Conservation (phyloP, 208 protist genomes). For the Leishmania lainsoni region DNA sequence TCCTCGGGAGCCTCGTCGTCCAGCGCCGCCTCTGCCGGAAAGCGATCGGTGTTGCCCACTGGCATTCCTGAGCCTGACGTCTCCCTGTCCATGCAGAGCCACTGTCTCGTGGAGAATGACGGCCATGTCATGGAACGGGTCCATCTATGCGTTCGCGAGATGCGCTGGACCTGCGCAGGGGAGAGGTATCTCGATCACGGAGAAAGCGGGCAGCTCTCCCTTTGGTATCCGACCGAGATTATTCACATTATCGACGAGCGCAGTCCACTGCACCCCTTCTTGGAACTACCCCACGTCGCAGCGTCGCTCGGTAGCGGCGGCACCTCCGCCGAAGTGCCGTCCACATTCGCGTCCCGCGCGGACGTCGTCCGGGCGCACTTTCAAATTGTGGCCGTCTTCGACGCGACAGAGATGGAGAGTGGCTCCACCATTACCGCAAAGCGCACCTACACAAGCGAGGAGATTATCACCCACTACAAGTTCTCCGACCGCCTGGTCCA, state of each 20-base stretch:
- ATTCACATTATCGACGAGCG: slow-evolving; percentile 71
- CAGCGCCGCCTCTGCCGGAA: neutral
- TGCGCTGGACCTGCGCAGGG: slow-evolving; percentile 74
- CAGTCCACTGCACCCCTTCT: slow-evolving; percentile 74
- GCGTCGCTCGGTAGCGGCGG: slow-evolving; percentile 23
- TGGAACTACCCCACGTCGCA: slow-evolving; percentile 41
- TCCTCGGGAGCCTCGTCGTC: slow-evolving; percentile 4
- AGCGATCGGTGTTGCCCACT: neutral
- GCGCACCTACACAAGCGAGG: slow-evolving; percentile 71
- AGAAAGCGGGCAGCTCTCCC: slow-evolving; percentile 52
- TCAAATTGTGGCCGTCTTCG: slow-evolving; percentile 82
- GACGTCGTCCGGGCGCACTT: slow-evolving; percentile 32
- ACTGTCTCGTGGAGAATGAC: neutral
- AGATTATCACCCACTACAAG: slow-evolving; percentile 73
- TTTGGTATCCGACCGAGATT: slow-evolving; percentile 84
- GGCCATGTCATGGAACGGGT: slow-evolving; percentile 46
- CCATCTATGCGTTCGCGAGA: slow-evolving; percentile 62
- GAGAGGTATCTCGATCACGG: slow-evolving; percentile 54
- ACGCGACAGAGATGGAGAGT: slow-evolving; percentile 81
- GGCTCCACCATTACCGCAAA: slow-evolving; percentile 71
- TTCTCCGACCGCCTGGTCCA: slow-evolving; percentile 81
- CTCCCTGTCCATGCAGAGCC: neutral
- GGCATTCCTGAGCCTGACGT: neutral
- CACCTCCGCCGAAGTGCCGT: slow-evolving; percentile 15
- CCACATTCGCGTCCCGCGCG: neutral